Conservation (phyloP, 2,329 filamentous ascomycete species). For the Talaromyces sp. region DNA sequence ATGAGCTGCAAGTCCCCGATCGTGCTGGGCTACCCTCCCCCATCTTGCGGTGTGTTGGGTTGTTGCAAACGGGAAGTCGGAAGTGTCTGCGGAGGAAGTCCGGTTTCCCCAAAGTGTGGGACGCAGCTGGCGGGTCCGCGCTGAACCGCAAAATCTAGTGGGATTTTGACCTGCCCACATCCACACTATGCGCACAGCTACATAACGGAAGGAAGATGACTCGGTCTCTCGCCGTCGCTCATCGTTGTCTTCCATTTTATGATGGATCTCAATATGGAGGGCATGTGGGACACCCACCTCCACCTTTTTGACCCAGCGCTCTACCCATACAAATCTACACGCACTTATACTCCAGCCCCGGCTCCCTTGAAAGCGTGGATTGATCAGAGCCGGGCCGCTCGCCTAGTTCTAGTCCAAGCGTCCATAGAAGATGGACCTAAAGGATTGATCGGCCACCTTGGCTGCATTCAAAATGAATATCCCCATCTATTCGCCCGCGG, state of each 20-base stretch:
- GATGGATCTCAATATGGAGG: not conserved
- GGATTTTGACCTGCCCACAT: no score
- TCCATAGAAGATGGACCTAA: slow-evolving; percentile 12
- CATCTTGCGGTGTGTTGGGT: not conserved
- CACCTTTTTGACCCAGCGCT: slow-evolving; percentile 15
- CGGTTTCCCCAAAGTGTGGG: not conserved
- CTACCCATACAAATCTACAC: slow-evolving; percentile 17
- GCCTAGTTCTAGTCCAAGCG: slow-evolving; percentile 15
- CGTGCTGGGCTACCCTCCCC: not conserved
- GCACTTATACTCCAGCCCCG: slow-evolving; percentile 16
- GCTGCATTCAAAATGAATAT: slow-evolving; percentile 12
- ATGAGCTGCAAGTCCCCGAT: not conserved
- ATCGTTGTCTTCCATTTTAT: no score
- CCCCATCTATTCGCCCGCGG: slow-evolving; percentile 13
- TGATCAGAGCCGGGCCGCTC: not conserved
- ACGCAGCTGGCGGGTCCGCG: no score
- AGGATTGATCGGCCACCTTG: slow-evolving; percentile 11
- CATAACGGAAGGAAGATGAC: not conserved
- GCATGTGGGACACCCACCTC: slow-evolving; percentile 19
- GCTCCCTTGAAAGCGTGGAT: slow-evolving; percentile 10
- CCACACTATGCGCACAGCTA: no score
- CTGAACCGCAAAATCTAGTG: no score
- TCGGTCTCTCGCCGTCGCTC: no score
- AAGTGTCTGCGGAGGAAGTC: not conserved
- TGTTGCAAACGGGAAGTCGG: slow-evolving; percentile 3